Evolutionary conservation across 2,329 filamentous ascomycete species (phyloP).

Genomic region (Pseudophaeomoniella oleicola): DNA sequence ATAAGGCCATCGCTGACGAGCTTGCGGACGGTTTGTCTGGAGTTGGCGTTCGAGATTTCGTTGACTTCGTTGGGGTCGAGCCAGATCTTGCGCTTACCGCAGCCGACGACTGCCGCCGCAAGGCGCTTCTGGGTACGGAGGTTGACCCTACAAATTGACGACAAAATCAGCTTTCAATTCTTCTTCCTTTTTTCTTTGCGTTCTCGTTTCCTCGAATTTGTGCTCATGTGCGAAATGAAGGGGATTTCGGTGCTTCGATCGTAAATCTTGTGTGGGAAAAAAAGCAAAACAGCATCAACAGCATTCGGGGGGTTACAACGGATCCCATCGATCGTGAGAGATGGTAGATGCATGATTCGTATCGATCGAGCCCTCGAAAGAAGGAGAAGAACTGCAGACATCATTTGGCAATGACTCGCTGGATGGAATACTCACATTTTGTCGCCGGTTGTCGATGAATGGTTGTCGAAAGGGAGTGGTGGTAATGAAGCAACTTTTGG

Average conservation of each 20-base stretch:
- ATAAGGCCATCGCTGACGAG: slow-evolving; percentile 99
- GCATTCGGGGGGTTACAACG: too few species aligned
- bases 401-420: not conserved
- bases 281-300: too few species aligned
- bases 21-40: slow-evolving; percentile 98
- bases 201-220: too few species aligned
- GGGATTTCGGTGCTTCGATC: too few species aligned
- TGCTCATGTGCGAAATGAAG: too few species aligned
- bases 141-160: slow-evolving; percentile 65
- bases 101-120: slow-evolving; percentile 94
- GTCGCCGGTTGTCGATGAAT: not conserved
- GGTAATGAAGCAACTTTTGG: too few species aligned
- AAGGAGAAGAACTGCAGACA: not conserved
- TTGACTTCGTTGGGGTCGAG: slow-evolving; percentile 98
- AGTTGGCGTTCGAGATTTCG: slow-evolving; percentile 99
- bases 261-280: too few species aligned
- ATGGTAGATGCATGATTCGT: not conserved
- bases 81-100: slow-evolving; percentile 99
- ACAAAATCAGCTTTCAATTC: slow-evolving; percentile 18
- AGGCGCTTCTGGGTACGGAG: slow-evolving; percentile 99
- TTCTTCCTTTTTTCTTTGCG: not conserved
- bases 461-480: not conserved
- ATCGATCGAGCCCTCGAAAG: not conserved
- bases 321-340: not conserved
- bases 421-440: not conserved